A percentile compares a stretch with the other conserved stretches of the same genome.
phyloP scores from a whole-genome alignment of 2,329 filamentous ascomycete species.

The Neurospora sp. region DNA sequence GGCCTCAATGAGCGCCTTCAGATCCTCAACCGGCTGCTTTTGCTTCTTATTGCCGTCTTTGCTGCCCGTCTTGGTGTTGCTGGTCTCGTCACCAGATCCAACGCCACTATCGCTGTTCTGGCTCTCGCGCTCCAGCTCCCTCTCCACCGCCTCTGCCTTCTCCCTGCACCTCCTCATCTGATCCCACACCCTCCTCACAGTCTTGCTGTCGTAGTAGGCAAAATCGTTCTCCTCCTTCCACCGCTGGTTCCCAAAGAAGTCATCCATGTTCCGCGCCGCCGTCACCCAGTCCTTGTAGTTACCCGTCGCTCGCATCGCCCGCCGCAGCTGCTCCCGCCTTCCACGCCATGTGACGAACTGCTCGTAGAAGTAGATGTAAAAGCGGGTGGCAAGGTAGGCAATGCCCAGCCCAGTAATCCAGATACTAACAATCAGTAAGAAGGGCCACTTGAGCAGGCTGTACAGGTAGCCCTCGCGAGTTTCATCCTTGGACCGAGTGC shows the following conservation, averaged over 20 bases:
- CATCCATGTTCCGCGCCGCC: slow-evolving; percentile 70
- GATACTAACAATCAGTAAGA: slow-evolving; percentile 66
- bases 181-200: slow-evolving; percentile 64
- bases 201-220: slow-evolving; percentile 81
- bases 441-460: slow-evolving; percentile 80
- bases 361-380: slow-evolving; percentile 91
- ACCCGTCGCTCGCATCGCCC: slow-evolving; percentile 58
- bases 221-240: slow-evolving; percentile 74
- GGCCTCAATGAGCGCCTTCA: slow-evolving; percentile 70
- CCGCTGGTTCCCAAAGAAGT: slow-evolving; percentile 65
- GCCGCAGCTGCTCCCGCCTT: slow-evolving; percentile 58
- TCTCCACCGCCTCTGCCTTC: slow-evolving; percentile 42
- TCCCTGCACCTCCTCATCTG: slow-evolving; percentile 60
- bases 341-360: slow-evolving; percentile 86
- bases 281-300: slow-evolving; percentile 77
- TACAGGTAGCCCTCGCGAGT: slow-evolving; percentile 92
- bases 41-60: slow-evolving; percentile 25
- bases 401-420: slow-evolving; percentile 69
- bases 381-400: slow-evolving; percentile 68
- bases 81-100: slow-evolving; percentile 9
- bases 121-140: slow-evolving; percentile 8
- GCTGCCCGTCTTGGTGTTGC: slow-evolving; percentile 22
- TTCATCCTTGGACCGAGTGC: slow-evolving; percentile 69
- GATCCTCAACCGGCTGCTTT: slow-evolving; percentile 56
- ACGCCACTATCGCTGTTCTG: background rate